A percentile compares a stretch with the other conserved stretches of the same genome.
Evolutionary conservation across 2,329 filamentous ascomycete species (phyloP).

Genomic region (Pestalotiopsis fici): DNA sequence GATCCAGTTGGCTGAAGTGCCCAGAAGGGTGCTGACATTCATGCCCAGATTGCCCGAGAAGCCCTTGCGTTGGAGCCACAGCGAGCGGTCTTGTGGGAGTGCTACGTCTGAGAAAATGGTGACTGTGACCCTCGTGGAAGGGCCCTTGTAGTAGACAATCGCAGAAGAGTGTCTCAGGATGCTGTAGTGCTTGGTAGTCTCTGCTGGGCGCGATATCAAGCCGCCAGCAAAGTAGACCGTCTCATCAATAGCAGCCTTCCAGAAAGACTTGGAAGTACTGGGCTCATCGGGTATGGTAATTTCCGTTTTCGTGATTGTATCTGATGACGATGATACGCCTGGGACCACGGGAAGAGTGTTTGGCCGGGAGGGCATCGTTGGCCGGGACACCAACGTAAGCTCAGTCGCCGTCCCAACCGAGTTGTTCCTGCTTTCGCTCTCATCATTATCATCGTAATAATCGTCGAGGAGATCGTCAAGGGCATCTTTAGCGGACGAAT

Average conservation of each 20-base stretch:
- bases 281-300: neutral
- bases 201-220: slow-evolving; percentile 61
- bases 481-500: neutral
- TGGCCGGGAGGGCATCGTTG: slow-evolving; percentile 5
- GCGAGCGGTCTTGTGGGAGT: slow-evolving; percentile 56
- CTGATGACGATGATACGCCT: neutral
- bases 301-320: neutral
- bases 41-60: slow-evolving; percentile 71
- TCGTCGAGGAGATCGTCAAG: slow-evolving; percentile 11
- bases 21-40: slow-evolving; percentile 63
- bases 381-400: neutral
- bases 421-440: neutral
- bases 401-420: neutral
- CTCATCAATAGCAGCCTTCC: slow-evolving; percentile 55
- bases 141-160: slow-evolving; percentile 67
- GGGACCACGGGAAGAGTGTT: slow-evolving; percentile 3
- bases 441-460: neutral
- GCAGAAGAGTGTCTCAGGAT: slow-evolving; percentile 67
- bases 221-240: slow-evolving; percentile 67
- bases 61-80: slow-evolving; percentile 71
- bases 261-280: slow-evolving; percentile 27
- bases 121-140: slow-evolving; percentile 62
- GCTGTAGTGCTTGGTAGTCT: slow-evolving; percentile 66
- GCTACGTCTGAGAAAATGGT: slow-evolving; percentile 63
- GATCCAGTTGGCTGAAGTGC: slow-evolving; percentile 62